These are phyloP conservation scores for Kingdonia uniflora DNA, from an alignment of 164 flowering plant genomes.

Conservation along the genomic window DNA sequence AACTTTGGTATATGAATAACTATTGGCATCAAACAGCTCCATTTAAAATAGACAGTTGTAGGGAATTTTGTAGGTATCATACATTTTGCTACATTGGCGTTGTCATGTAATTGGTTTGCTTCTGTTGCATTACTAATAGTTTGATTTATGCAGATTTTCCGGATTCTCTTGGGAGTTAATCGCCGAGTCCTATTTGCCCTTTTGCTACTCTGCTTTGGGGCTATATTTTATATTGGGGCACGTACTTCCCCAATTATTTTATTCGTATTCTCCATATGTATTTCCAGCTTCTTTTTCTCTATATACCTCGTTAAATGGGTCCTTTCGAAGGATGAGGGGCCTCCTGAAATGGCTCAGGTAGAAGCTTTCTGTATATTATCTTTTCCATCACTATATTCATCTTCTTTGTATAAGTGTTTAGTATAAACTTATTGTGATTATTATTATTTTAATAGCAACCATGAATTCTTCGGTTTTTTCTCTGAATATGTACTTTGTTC, in stretches of 20 bases:
- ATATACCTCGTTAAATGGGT: constrained; percentile 92
- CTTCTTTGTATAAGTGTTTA: too few relatives aligned
- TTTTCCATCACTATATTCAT: not conserved
- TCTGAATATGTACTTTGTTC: not conserved
- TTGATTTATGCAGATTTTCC: constrained; percentile 54
- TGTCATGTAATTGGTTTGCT: not conserved
- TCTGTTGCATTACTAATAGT: constrained; percentile 2
- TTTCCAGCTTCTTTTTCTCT: constrained; percentile 64
- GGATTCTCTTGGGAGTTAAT: constrained; percentile 61
- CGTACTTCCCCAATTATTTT: constrained; percentile 81
- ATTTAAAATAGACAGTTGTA: too few relatives aligned
- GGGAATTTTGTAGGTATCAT: too few relatives aligned
- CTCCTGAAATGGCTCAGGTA: constrained; percentile 97
- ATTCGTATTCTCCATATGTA: constrained; percentile 83
- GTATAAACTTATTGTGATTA: not conserved
- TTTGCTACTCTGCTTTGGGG: constrained; percentile 59
- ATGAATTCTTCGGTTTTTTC: constrained; percentile 1
- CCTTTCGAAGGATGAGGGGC: constrained; percentile 95
- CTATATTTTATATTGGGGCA: constrained; percentile 73
- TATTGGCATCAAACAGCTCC: too few relatives aligned
- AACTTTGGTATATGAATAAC: too few relatives aligned
- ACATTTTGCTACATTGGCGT: too few relatives aligned
- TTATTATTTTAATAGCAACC: not conserved
- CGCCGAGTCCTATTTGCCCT: constrained; percentile 58
- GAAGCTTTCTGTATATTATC: not conserved